Base-by-base conservation (phyloP, 768 basidiomycete genomes). In the Amanita exitialis region DNA sequence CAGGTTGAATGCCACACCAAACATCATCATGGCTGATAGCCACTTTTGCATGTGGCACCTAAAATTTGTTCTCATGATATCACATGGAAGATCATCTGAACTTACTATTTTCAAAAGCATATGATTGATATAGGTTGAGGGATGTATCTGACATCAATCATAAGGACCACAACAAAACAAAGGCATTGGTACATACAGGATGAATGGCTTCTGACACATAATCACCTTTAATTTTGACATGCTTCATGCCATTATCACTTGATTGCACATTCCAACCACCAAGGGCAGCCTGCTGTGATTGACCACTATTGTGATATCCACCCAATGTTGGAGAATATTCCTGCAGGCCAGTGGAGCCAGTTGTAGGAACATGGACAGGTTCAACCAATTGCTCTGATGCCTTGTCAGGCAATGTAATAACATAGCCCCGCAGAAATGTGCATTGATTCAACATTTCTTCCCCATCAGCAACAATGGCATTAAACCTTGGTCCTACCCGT, bases 371-470 rank as follows among this genome's bases (percentile, higher is more conserved):
- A 6, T n/a, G 6, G 1, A 44, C 21, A 28, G 21, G 27, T 8
- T 23, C 23, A 28, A 27, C 43, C 3, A 44, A 8, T n/a, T 20
- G 18, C 6, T 44, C 18, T 46, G n/a, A 56, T 10, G 38, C 1
- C 8, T 41, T 44, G 10, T 47, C 23, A 12, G 23, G 53, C 1
- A 56, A 13, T 6, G 10, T 43, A 8, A 51, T 42, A 13, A 38
- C 32, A 48, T 37, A 56, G 20, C 53, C 55, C 2, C 44, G 38
- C 13, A 51, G 18, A 15, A 56, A 51, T 8, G 35, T 47, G 36
- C 49, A 56, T 34, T 54, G 53, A 39, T 56, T 56, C 15, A 36
- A 12, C 16, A 21, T 20, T 25, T 44, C 44, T 15, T 10, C 36
- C n/a, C 9, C 30, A 30, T 32, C 44, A 30, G 9, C 1, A 45